phyloP scores from a whole-genome alignment of 176 grass and related monocot genomes.

The Lolium rigidum region DNA sequence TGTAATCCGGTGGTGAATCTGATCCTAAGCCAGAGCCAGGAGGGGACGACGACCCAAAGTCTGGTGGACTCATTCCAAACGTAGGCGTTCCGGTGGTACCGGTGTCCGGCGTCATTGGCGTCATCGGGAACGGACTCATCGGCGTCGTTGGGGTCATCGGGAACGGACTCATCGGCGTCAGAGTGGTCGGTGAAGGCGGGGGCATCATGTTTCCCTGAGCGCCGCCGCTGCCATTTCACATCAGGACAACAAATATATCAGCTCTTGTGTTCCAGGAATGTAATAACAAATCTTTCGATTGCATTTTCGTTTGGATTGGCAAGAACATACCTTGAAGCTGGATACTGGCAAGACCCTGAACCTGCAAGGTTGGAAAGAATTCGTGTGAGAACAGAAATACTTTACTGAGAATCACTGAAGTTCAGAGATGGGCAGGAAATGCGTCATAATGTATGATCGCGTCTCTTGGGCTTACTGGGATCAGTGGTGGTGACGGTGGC shows the following conservation, averaged over 20 bases:
- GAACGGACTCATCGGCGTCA: slow-evolving; percentile 5
- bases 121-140: slow-evolving; percentile 21
- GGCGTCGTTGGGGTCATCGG: slow-evolving; percentile 42
- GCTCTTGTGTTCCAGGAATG: neutral
- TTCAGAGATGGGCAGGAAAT: neutral
- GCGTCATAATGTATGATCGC: neutral
- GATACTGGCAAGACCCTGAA: slow-evolving; percentile 59
- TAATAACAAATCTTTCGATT: neutral
- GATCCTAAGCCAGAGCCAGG: slow-evolving; percentile 30
- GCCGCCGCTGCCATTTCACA: slow-evolving; percentile 38
- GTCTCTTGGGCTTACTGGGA: slow-evolving; percentile 63
- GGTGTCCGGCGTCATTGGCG: slow-evolving; percentile 42
- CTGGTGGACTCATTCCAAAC: slow-evolving; percentile 51
- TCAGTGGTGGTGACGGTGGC: slow-evolving; percentile 62
- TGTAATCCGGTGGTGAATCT: slow-evolving; percentile 56
- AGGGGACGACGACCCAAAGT: slow-evolving; percentile 46
- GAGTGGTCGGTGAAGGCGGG: slow-evolving; percentile 48
- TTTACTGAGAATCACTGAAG: neutral
- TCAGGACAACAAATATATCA: neutral
- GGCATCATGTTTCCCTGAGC: slow-evolving; percentile 44
- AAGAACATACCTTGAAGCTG: slow-evolving; percentile 61
- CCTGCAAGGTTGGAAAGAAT: slow-evolving; percentile 34
- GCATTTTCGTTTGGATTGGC: neutral
- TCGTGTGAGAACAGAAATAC: neutral
- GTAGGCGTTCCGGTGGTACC: slow-evolving; percentile 32